Conservation (phyloP, 164 flowering plant species). For the Liriodendron chinense region DNA sequence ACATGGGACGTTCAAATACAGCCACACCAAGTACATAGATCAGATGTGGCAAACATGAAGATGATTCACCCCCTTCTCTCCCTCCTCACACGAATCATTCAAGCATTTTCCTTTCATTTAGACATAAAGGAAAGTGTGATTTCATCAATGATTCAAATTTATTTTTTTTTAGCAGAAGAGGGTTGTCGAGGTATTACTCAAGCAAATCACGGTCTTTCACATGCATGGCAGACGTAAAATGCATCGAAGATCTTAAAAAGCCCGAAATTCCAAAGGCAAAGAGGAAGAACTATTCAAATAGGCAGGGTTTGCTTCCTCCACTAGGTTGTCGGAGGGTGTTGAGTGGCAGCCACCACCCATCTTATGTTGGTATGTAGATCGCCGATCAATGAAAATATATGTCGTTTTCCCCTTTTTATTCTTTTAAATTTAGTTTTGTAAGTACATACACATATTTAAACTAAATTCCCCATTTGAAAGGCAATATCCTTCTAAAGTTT, state of each 20-base stretch:
- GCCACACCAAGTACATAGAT: too few species aligned
- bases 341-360: neutral
- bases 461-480: neutral
- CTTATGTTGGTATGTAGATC: neutral
- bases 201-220: conserved; percentile 58
- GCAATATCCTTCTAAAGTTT: neutral
- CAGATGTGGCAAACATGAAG: too few species aligned
- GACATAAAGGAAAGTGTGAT: too few species aligned
- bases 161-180: conserved; percentile 38
- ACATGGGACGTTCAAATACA: too few species aligned
- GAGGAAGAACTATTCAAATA: conserved; percentile 37
- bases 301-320: conserved; percentile 13
- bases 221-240: conserved; percentile 42
- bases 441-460: neutral
- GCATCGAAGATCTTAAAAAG: conserved; percentile 60
- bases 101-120: too few species aligned
- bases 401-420: neutral
- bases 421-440: neutral
- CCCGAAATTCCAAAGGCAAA: conserved; percentile 43
- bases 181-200: conserved; percentile 56
- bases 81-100: too few species aligned
- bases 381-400: too few species aligned
- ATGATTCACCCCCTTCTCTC: too few species aligned
- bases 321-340: neutral
- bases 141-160: too few species aligned